Evolutionary conservation across 2,329 filamentous ascomycete genomes (phyloP).

Genomic region (Aspergillus sp.): DNA sequence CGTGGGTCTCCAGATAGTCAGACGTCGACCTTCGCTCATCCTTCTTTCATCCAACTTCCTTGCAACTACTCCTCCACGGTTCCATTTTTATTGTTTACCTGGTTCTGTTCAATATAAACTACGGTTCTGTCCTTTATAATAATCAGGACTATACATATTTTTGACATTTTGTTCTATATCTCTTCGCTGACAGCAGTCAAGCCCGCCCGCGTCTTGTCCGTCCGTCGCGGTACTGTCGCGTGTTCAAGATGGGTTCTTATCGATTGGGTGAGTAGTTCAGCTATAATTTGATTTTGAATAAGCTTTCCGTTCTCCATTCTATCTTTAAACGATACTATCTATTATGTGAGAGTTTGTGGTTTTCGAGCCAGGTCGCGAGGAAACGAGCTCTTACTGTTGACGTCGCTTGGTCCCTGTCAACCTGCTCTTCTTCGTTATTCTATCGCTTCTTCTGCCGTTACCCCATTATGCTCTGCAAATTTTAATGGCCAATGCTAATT

Average conservation of each 20-base stretch:
- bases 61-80: not conserved
- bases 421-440: too few relatives aligned
- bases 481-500: constrained; percentile 6
- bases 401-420: too few relatives aligned
- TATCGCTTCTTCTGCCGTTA: too few relatives aligned
- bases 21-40: not conserved
- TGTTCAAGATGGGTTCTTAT: constrained; percentile 9
- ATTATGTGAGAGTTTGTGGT: too few relatives aligned
- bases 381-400: too few relatives aligned
- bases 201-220: not conserved
- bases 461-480: too few relatives aligned
- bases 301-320: not conserved
- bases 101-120: too few relatives aligned
- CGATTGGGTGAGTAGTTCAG: constrained; percentile 8
- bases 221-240: not conserved
- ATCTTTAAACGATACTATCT: too few relatives aligned
- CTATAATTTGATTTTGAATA: not conserved
- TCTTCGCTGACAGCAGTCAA: too few relatives aligned
- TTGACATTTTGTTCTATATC: too few relatives aligned
- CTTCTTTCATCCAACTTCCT: not conserved
- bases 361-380: too few relatives aligned
- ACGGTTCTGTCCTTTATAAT: too few relatives aligned
- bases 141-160: not conserved
- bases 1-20: constrained; percentile 5
- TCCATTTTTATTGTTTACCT: not conserved